Evolutionary conservation across 768 basidiomycete genomes (phyloP).

Genomic region (Agaricus blazei): DNA sequence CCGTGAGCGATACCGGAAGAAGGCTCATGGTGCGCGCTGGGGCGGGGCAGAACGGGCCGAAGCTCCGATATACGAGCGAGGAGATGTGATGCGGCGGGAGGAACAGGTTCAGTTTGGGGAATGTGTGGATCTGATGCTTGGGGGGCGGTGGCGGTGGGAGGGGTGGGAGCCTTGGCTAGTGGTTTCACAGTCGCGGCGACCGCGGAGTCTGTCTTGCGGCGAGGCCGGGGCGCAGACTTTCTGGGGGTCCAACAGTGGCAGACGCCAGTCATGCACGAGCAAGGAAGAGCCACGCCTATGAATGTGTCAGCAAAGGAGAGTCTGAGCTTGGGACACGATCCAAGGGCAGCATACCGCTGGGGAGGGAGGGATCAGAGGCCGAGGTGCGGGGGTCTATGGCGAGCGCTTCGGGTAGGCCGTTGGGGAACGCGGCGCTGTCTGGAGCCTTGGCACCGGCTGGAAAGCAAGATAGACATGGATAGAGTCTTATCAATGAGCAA

Average conservation of each 20-base stretch:
- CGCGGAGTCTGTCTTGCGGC: slow-evolving; percentile 16
- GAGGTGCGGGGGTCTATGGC: slow-evolving; percentile 44
- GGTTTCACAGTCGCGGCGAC: not conserved
- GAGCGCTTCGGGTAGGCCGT: slow-evolving; percentile 55
- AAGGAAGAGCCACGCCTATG: slow-evolving; percentile 36
- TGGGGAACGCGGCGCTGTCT: slow-evolving; percentile 73
- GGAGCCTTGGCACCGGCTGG: slow-evolving; percentile 48
- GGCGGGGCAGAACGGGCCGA: slow-evolving; percentile 68
- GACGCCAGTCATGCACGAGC: slow-evolving; percentile 46
- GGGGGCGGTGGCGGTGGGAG: slow-evolving; percentile 10
- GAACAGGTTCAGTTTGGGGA: slow-evolving; percentile 4
- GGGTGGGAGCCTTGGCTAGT: slow-evolving; percentile 2
- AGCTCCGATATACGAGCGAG: slow-evolving; percentile 58
- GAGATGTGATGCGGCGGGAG: slow-evolving; percentile 39
- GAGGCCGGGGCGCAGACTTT: slow-evolving; percentile 31
- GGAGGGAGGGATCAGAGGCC: slow-evolving; percentile 50
- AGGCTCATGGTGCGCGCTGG: slow-evolving; percentile 39
- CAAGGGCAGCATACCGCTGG: slow-evolving; percentile 49
- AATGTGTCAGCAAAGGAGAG: not conserved
- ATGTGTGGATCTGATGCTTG: not conserved
- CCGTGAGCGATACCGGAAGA: slow-evolving; percentile 38
- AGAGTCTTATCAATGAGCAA: slow-evolving; percentile 43
- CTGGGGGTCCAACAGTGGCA: slow-evolving; percentile 60
- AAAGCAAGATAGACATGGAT: slow-evolving; percentile 18
- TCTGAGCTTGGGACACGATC: too few relatives aligned